Evolutionary conservation across 2,329 filamentous ascomycete genomes (phyloP).

Genomic region (Colletotrichum gloeosporioides): DNA sequence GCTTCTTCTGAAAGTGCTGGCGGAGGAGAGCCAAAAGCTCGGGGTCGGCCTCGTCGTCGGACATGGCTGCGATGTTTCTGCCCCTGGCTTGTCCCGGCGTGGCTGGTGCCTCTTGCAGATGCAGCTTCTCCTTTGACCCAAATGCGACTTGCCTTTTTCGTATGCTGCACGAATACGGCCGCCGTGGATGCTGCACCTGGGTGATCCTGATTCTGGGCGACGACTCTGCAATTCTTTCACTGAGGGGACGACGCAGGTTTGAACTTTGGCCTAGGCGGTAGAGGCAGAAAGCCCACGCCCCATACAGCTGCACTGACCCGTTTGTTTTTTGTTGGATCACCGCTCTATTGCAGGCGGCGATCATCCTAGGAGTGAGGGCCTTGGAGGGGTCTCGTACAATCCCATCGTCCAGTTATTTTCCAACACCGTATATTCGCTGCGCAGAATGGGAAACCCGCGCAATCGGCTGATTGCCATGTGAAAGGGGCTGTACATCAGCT

Average conservation of each 20-base stretch:
- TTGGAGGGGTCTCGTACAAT: background rate
- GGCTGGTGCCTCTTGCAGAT: background rate
- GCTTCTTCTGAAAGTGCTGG: slow-evolving; percentile 73
- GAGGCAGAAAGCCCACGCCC: background rate
- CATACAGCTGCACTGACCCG: slow-evolving; percentile 19
- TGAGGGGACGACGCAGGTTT: slow-evolving; percentile 9
- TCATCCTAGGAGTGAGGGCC: background rate
- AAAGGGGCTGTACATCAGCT: background rate
- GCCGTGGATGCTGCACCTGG: slow-evolving; percentile 3
- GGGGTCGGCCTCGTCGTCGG: slow-evolving; percentile 88
- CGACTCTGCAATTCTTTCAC: slow-evolving; percentile 10
- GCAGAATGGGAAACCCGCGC: background rate
- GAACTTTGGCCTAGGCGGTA: slow-evolving; percentile 4
- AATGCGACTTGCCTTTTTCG: background rate
- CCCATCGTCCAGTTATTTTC: background rate
- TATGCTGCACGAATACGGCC: background rate
- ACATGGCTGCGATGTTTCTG: slow-evolving; percentile 60
- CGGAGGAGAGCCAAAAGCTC: slow-evolving; percentile 88
- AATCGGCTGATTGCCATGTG: background rate
- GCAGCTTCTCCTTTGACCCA: background rate
- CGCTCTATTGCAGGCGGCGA: slow-evolving; percentile 1
- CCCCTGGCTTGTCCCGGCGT: background rate
- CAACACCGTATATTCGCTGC: background rate
- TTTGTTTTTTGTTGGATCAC: slow-evolving; percentile 16
- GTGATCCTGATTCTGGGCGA: slow-evolving; percentile 8